Percentiles rank a stretch among this genome's conserved stretches.
phyloP scores from a whole-genome alignment of 768 basidiomycete genomes.

The Auriscalpium orientale region DNA sequence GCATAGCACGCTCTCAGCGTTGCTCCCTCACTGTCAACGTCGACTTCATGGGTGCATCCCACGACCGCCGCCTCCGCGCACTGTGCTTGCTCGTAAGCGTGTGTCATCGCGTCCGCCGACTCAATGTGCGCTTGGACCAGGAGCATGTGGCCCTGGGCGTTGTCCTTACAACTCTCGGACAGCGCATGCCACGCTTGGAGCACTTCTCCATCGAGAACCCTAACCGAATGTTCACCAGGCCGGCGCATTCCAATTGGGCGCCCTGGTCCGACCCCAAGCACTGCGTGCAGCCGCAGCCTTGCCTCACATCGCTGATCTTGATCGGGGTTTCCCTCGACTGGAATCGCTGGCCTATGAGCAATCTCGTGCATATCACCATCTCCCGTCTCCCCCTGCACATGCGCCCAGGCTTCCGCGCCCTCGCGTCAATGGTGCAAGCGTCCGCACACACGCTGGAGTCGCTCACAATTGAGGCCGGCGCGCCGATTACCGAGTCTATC shows the following conservation, averaged over 20 bases:
- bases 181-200: neutral
- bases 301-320: neutral
- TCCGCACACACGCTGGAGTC: neutral
- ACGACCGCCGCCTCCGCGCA: too few species aligned
- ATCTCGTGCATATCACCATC: neutral
- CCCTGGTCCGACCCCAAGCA: neutral
- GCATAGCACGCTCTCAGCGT: neutral
- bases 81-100: too few species aligned
- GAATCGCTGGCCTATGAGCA: neutral
- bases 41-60: neutral
- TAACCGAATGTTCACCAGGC: neutral
- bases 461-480: neutral
- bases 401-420: neutral
- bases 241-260: neutral
- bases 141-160: neutral
- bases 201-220: neutral
- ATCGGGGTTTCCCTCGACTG: neutral
- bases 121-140: neutral
- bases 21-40: neutral
- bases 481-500: neutral
- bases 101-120: too few species aligned
- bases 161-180: neutral
- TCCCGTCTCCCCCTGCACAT: neutral
- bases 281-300: too few species aligned
- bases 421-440: neutral